Evolutionary conservation across 345 rosid species (phyloP).

Genomic region (Lenwebbia sp.): DNA sequence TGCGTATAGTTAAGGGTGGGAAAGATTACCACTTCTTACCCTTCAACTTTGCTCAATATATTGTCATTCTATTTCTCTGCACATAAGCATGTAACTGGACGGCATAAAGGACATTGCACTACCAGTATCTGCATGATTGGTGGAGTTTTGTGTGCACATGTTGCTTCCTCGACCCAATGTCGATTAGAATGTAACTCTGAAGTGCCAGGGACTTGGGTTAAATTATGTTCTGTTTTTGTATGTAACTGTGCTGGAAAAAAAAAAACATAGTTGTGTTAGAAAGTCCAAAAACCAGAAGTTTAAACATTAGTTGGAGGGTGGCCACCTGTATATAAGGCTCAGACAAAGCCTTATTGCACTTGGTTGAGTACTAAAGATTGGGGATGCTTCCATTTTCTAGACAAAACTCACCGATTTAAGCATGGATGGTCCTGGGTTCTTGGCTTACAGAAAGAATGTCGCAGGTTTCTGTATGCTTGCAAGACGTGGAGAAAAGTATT

Average conservation of each 20-base stretch:
- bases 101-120: not conserved
- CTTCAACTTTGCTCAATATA: not conserved
- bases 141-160: not conserved
- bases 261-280: not conserved
- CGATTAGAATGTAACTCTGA: not conserved
- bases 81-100: not conserved
- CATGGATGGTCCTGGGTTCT: not conserved
- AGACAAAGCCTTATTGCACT: not conserved
- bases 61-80: not conserved
- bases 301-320: not conserved
- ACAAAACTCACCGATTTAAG: not conserved
- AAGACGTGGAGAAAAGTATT: not conserved
- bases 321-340: not conserved
- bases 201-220: not conserved
- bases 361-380: not conserved
- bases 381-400: not conserved
- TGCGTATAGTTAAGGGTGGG: not conserved
- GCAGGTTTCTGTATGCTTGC: not conserved
- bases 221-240: not conserved
- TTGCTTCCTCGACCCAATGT: not conserved
- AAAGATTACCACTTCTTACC: not conserved
- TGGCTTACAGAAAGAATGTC: not conserved
- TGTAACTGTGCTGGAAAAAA: not conserved
- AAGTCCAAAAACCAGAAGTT: not conserved
- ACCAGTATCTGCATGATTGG: not conserved